These are phyloP conservation scores for Cucumis hystrix DNA, from an alignment of 306 rosid genomes.

Conservation along the genomic window DNA sequence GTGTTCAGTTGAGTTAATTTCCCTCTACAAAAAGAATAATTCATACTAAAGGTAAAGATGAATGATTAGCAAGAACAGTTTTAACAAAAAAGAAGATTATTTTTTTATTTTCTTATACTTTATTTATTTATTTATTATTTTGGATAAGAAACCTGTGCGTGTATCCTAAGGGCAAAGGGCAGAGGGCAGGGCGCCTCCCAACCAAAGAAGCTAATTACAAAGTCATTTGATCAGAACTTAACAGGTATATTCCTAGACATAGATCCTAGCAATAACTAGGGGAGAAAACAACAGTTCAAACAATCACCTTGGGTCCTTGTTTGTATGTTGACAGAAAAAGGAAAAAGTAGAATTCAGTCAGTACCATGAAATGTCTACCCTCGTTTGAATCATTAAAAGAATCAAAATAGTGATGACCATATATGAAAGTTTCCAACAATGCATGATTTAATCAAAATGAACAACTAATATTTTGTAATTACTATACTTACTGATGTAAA, in stretches of 20 bases:
- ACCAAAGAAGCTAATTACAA: neutral
- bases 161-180: neutral
- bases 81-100: neutral
- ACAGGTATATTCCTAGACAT: neutral
- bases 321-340: neutral
- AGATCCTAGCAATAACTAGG: neutral
- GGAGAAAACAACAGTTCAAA: neutral
- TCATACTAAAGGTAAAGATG: neutral
- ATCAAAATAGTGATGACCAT: neutral
- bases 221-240: neutral
- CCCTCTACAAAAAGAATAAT: neutral
- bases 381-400: neutral
- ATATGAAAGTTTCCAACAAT: neutral
- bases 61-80: neutral
- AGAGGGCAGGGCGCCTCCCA: neutral
- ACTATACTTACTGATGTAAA: conserved; percentile 78
- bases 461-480: neutral
- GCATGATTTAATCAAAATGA: neutral
- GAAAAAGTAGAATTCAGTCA: neutral
- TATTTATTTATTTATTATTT: too few species aligned
- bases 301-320: neutral
- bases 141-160: neutral
- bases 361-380: neutral
- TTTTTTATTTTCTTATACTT: neutral
- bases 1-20: neutral